Base-by-base conservation (phyloP, 2,329 filamentous ascomycete species). In the Diaporthe australafricana region DNA sequence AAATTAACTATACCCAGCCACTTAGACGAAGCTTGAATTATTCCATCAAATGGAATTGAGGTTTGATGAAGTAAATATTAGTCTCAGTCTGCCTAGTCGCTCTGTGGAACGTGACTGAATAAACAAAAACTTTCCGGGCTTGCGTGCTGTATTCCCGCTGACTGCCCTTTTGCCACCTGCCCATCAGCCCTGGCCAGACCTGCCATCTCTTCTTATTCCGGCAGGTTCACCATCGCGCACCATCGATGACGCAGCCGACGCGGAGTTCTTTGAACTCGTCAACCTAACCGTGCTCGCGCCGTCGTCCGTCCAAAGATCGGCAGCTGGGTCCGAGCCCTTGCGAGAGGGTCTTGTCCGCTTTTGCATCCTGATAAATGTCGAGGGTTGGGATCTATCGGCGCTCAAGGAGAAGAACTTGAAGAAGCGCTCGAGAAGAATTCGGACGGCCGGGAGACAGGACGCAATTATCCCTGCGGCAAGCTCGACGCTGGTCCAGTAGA, bases 391-490 rank as follows among this genome's bases (percentile, higher is more conserved):
- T 27, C 35, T 42, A 5, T 45, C 16, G 16, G 52, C 20, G 25
- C 60, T 48, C 22, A 72, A 4, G 35, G 55, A 53, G 53, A 72
- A 72, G 25, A 72, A 47, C 16, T 47, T 67, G 22, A 67, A 73
- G 42, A 63, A 63, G 2, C 56, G 40, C 50, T 71, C 70, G 5
- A 65, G 56, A 47, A 75, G 32, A 8, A 65, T 75, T 9, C 73
- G 63, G 22, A 75, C 32, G 14, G 72, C 66, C 0, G 73, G 73
- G 25, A 74, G 68, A 50, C 72, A 75, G 22, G 72, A 65, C 7
- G 48, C 72, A 22, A 74, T 65, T 25, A 75, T 55, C 8, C 72
- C 73, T 2, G 72, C 73, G 5, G 72, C 25, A 25, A 75, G 72
- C 63, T 75, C 73, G 11, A 72, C 55, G 16, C 63, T 63, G 9